phyloP scores from a whole-genome alignment of 768 basidiomycete genomes.

The Chalciporus sphaerocephalus region DNA sequence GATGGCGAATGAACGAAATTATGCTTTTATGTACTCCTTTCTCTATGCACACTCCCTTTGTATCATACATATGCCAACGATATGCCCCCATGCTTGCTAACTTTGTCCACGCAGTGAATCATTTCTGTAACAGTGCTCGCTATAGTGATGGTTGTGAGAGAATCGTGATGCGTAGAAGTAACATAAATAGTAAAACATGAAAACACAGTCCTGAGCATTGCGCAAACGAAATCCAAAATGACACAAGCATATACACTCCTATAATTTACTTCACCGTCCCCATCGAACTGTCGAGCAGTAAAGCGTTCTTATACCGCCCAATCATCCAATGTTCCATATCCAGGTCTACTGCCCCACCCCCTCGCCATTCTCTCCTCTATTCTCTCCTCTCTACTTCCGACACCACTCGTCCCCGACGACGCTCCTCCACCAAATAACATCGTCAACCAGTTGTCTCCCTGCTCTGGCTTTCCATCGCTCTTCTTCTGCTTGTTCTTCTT shows the following conservation, averaged over 20 bases:
- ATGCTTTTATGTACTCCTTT: slow-evolving; percentile 11
- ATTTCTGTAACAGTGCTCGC: neutral
- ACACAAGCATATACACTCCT: slow-evolving; percentile 2
- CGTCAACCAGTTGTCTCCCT: slow-evolving; percentile 23
- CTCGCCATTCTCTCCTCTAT: slow-evolving; percentile 51
- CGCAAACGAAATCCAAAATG: neutral
- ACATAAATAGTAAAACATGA: neutral
- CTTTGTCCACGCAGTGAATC: neutral
- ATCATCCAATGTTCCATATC: slow-evolving; percentile 46
- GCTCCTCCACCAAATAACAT: slow-evolving; percentile 18
- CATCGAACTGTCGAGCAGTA: neutral
- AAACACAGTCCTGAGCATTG: slow-evolving; percentile 1
- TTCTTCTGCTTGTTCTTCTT: slow-evolving; percentile 35
- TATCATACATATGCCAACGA: slow-evolving; percentile 9
- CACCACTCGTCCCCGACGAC: slow-evolving; percentile 19
- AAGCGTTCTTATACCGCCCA: slow-evolving; percentile 46
- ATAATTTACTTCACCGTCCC: slow-evolving; percentile 12
- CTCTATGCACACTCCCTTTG: slow-evolving; percentile 8
- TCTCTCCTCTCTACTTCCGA: slow-evolving; percentile 40
- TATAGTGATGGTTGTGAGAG: neutral
- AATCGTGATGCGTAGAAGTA: no score
- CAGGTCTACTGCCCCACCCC: slow-evolving; percentile 43
- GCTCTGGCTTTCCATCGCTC: slow-evolving; percentile 27
- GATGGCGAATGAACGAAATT: neutral
- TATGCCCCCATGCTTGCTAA: slow-evolving; percentile 14